Base-by-base conservation (phyloP, 2,329 filamentous ascomycete genomes). In the Pseudogymnoascus sp. region DNA sequence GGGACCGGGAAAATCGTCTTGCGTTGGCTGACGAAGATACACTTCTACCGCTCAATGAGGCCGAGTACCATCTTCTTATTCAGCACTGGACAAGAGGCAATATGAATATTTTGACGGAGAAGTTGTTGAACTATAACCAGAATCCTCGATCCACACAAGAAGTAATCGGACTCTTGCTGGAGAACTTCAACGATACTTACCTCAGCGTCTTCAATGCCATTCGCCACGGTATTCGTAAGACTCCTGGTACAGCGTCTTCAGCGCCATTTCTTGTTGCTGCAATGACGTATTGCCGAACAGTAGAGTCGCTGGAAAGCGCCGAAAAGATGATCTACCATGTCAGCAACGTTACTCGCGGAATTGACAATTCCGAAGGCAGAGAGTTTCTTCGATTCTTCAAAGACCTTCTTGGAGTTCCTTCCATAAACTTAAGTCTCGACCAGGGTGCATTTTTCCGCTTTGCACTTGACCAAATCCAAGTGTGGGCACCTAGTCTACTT, bases 51-150 rank as follows among this genome's bases (percentile, higher is more conserved):
- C 79, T 82, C 70, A 79, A 78, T 2, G 67, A 70, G 0, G 64
- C 69, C 0, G 83, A 86, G 68, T 73, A 80, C 10, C 72, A 77
- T 29, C 66, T 79, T 1, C 65, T 86, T 1, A 74, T 78, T 62
- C 71, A 72, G 36, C 74, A 79, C 36, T 80, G 77, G 75, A 69
- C 70, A 65, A 67, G 72, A 58, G 69, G 62, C 35, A 66, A 67
- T 25, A 65, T 69, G 4, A 84, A 81, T 65, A 74, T 85, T n/a
- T 84, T 88, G 60, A 71, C 87, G 25, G 84, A 86, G 69, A 90
- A 88, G 70, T 77, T 92, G 27, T 77, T 92, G 29, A 76, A 77
- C 18, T 78, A 88, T 58, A 80, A 87, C 65, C 82, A 87, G 68
- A 85, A 84, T 61, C 72, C 74, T 0, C 65, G 70, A 1, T 76